Percentiles rank a stretch among this genome's conserved stretches.
Evolutionary conservation across 805 yeast genomes (phyloP).

Genomic region (Suhomyces xylopsoci): DNA sequence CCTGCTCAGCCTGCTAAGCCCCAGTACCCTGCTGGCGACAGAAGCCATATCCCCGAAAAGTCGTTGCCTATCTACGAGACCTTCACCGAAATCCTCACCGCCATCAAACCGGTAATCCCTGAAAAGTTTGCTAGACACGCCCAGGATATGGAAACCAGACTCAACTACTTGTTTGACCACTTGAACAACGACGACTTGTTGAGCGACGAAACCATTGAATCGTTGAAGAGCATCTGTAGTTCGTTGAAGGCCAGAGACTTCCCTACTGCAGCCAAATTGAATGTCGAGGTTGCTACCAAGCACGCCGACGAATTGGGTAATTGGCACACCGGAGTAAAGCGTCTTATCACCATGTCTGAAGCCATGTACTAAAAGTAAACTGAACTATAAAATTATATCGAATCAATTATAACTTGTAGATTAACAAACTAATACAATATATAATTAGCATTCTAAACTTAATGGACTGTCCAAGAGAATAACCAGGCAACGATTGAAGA

Average conservation of each 20-base stretch:
- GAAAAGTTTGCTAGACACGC: conserved; percentile 70
- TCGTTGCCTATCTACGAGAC: conserved; percentile 57
- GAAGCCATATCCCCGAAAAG: conserved; percentile 60
- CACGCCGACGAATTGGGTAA: conserved; percentile 75
- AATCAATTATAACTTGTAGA: too few species aligned
- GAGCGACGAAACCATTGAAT: conserved; percentile 51
- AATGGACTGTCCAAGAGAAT: too few species aligned
- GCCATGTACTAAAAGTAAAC: conserved; percentile 23
- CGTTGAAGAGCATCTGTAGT: conserved; percentile 49
- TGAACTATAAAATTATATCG: too few species aligned
- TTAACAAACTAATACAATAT: too few species aligned
- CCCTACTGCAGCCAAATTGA: conserved; percentile 53
- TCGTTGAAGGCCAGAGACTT: conserved; percentile 55
- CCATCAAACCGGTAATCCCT: conserved; percentile 72
- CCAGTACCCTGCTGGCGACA: conserved; percentile 60
- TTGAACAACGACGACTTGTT: conserved; percentile 70
- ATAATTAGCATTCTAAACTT: too few species aligned
- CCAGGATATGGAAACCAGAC: conserved; percentile 77
- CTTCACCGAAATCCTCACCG: conserved; percentile 52
- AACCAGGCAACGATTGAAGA: too few species aligned
- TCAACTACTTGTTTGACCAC: conserved; percentile 71
- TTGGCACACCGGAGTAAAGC: conserved; percentile 91
- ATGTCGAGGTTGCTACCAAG: conserved; percentile 58
- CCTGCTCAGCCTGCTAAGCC: conserved; percentile 18
- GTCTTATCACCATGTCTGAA: conserved; percentile 73